Conservation (phyloP, 164 flowering plant genomes). For the Vitis cinerea region DNA sequence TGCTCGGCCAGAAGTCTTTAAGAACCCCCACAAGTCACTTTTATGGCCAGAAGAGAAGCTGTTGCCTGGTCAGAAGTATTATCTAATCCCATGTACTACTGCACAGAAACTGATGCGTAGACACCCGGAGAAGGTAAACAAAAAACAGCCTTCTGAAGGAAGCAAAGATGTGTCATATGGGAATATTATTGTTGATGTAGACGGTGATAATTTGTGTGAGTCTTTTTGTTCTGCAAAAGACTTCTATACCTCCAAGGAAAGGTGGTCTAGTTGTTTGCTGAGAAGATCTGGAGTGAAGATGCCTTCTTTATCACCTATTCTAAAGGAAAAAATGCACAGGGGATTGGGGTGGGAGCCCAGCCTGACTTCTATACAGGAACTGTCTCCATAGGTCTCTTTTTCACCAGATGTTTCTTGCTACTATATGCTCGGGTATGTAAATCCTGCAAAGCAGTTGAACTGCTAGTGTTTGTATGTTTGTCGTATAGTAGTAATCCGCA, state of each 20-base stretch:
- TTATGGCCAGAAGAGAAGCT: conserved; percentile 43
- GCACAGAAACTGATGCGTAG: conserved; percentile 46
- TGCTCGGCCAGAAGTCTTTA: conserved; percentile 54
- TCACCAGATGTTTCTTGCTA: background rate
- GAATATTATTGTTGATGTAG: conserved; percentile 13
- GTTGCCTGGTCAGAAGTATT: conserved; percentile 53
- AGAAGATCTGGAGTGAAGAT: conserved; percentile 25
- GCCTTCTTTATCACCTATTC: conserved; percentile 57
- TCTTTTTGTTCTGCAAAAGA: conserved; percentile 46
- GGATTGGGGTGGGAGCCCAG: conserved; percentile 60
- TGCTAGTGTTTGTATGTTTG: background rate
- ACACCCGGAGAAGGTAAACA: conserved; percentile 15
- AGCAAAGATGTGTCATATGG: conserved; percentile 14
- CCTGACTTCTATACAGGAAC: conserved; percentile 50
- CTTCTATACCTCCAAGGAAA: conserved; percentile 36
- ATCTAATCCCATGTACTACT: conserved; percentile 42
- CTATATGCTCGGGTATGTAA: conserved; percentile 5
- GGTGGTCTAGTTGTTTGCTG: conserved; percentile 14
- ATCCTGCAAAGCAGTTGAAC: background rate
- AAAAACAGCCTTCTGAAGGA: conserved; percentile 9
- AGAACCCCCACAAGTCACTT: conserved; percentile 44
- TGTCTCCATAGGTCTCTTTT: conserved; percentile 43
- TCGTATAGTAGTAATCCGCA: background rate
- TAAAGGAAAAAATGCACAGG: conserved; percentile 25
- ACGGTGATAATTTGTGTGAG: conserved; percentile 21